Conservation (phyloP, 148 eudicot species). For the Pouteria glomerata region DNA sequence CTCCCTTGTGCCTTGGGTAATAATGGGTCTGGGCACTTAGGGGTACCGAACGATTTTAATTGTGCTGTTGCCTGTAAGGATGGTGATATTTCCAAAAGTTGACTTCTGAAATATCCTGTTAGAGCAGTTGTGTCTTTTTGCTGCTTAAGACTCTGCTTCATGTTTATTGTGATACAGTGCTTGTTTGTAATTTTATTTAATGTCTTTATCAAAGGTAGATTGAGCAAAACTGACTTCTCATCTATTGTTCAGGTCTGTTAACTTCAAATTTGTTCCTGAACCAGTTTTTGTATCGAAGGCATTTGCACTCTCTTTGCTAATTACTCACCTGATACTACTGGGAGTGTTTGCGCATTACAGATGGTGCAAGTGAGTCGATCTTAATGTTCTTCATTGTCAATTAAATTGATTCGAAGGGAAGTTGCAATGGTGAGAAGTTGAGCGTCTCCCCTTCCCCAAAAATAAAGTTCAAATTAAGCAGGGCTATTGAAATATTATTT, state of each 20-base stretch:
- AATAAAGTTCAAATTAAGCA: not conserved
- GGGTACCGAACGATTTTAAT: too few species aligned
- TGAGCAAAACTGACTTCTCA: not conserved
- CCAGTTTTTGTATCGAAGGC: constrained; percentile 67
- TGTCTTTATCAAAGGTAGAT: not conserved
- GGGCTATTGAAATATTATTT: not conserved
- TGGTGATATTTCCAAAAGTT: not conserved
- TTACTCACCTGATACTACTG: constrained; percentile 62
- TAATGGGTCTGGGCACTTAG: too few species aligned
- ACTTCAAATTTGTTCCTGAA: constrained; percentile 98
- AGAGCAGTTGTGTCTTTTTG: not conserved
- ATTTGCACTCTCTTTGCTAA: constrained; percentile 62
- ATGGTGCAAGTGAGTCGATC: constrained; percentile 86
- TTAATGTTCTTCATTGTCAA: not conserved
- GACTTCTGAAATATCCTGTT: not conserved
- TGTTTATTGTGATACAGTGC: not conserved
- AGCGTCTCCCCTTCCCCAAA: not conserved
- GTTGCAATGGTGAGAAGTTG: not conserved
- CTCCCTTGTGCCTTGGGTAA: too few species aligned
- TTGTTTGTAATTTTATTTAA: constrained; percentile 3
- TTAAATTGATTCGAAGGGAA: not conserved
- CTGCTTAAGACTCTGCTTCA: not conserved
- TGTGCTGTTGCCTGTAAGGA: too few species aligned
- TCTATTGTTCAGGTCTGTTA: constrained; percentile 74
- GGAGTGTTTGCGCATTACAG: constrained; percentile 63